Base-by-base conservation (phyloP, 306 rosid genomes). In the Quercus wislizeni region DNA sequence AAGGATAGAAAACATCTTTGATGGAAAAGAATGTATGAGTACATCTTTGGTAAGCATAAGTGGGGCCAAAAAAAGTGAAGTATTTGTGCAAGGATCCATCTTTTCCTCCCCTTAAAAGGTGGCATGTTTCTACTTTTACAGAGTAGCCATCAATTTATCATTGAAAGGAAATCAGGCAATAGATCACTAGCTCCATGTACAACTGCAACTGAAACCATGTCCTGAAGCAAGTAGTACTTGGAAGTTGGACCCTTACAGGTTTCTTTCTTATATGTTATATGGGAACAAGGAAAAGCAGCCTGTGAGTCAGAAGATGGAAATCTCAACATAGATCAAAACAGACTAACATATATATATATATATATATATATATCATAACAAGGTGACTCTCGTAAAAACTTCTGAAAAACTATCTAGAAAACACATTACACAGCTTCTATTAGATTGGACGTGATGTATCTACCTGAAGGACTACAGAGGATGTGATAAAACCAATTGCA, bases 381-480 rank as follows among this genome's bases (percentile, higher is more conserved):
- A 15, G 43, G 31, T 28, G 20, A 10, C 21, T 56, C 62, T 56
- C 13, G 0, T 64, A 30, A 64, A 19, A 64, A 64, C 8, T 30
- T 15, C 21, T 5, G 18, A 30, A 19, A 57, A 57, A 23, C 43
- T 30, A 64, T 64, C 43, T 64, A 64, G 23, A 7, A 64, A 28
- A 30, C 70, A 64, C 19, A 30, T 28, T 27, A 64, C n/a, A 30
- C 20, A 64, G 20, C 46, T 64, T 64, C n/a, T 7, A 23, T 18
- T 64, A 28, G 71, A 31, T 18, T 18, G 43, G 3, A 65, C 14
- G 9, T 12, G 21, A 10, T 25, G 11, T 31, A 5, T 17, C 21
- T 82, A 87, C 90, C 90, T 87, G 88, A 78, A 87, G 90, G 17
- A 80, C 65, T 35, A 87, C 85, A 49, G 87, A 84, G 30, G 90